These are phyloP conservation scores for Cinnamomum micranthum DNA, from an alignment of 164 flowering plant species.

Conservation along the genomic window DNA sequence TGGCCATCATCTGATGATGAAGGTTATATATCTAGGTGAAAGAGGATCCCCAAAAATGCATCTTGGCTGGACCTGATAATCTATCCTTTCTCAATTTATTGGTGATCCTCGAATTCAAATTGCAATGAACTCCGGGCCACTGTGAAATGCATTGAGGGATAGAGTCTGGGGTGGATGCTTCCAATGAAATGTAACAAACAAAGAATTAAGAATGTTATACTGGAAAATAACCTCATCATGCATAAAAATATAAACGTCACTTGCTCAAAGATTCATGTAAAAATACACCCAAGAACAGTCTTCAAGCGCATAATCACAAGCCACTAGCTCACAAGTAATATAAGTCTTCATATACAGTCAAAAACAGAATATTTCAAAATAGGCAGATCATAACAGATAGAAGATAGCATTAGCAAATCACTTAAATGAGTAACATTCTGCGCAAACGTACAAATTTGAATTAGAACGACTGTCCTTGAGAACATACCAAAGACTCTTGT, in stretches of 20 bases:
- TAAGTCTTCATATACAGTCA: neutral
- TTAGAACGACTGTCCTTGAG: neutral
- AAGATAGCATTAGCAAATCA: neutral
- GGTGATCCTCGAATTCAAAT: too few relatives aligned
- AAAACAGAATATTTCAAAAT: neutral
- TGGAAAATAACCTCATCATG: neutral
- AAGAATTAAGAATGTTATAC: too few relatives aligned
- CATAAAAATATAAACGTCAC: neutral
- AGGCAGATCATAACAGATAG: neutral
- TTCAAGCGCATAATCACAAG: neutral
- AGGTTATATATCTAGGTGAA: too few relatives aligned
- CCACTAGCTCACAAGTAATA: neutral
- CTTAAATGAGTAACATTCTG: neutral
- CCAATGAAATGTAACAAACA: too few relatives aligned
- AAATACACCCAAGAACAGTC: neutral
- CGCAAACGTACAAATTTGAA: neutral
- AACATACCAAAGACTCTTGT: slow-evolving; percentile 6
- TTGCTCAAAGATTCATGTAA: neutral
- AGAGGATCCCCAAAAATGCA: too few relatives aligned
- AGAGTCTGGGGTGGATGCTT: too few relatives aligned
- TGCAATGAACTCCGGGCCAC: too few relatives aligned
- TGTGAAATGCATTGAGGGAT: too few relatives aligned
- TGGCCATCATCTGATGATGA: too few relatives aligned
- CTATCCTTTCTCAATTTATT: too few relatives aligned
- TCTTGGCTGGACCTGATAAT: too few relatives aligned